phyloP scores from a whole-genome alignment of 1,284 basidiomycete species.

The Pyrrhoderma noxium region DNA sequence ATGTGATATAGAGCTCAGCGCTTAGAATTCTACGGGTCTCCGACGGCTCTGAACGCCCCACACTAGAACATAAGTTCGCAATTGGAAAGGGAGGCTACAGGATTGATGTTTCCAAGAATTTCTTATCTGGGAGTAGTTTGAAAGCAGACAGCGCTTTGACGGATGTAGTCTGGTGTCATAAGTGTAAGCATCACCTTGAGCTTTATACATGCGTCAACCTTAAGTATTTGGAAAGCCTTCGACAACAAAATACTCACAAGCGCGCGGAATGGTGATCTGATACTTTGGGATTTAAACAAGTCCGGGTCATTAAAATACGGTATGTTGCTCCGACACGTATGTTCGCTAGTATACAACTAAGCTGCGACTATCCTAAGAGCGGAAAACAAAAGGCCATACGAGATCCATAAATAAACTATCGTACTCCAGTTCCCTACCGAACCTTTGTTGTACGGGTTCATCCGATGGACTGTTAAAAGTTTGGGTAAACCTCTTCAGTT shows the following conservation, averaged over 20 bases:
- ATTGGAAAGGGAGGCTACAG: constrained; percentile 53
- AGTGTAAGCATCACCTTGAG: constrained; percentile 44
- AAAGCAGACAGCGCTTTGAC: constrained; percentile 72
- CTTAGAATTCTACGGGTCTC: constrained; percentile 56
- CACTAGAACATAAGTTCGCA: constrained; percentile 42
- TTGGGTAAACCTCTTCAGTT: constrained; percentile 46
- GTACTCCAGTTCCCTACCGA: constrained; percentile 51
- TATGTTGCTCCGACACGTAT: constrained; percentile 25
- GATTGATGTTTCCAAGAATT: constrained; percentile 60
- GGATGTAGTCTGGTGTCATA: constrained; percentile 77
- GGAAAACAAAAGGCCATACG: constrained; percentile 64
- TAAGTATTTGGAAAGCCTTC: constrained; percentile 41
- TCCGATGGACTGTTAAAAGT: constrained; percentile 77
- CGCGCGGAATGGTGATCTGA: constrained; percentile 75
- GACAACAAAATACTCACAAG: constrained; percentile 78
- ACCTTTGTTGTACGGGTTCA: constrained; percentile 76
- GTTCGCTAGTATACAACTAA: constrained; percentile 12
- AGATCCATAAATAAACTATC: constrained; percentile 71
- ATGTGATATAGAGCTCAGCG: constrained; percentile 33
- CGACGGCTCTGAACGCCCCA: constrained; percentile 34
- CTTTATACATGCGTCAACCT: constrained; percentile 2
- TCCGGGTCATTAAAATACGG: constrained; percentile 63
- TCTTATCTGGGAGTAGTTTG: constrained; percentile 65
- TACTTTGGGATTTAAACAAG: constrained; percentile 79
- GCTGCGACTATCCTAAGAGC: constrained; percentile 37